A percentile compares a stretch with the other conserved stretches of the same genome.
Evolutionary conservation across 2,329 filamentous ascomycete species (phyloP).

Genomic region (Teratosphaeria nubilosa): DNA sequence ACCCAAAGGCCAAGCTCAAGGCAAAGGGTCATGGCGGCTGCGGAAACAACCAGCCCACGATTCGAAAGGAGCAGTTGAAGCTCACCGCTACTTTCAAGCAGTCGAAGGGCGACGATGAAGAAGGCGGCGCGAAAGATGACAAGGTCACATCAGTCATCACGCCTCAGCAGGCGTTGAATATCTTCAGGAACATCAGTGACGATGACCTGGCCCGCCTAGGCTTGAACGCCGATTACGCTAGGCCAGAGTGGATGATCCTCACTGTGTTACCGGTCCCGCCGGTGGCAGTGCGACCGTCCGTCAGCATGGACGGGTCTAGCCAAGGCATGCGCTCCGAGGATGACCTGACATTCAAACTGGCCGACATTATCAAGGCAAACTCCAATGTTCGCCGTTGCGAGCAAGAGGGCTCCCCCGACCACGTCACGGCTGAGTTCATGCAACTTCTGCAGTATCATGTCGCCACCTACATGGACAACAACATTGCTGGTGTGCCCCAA

Average conservation of each 20-base stretch:
- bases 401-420: conserved; percentile 80
- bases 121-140: conserved; percentile 53
- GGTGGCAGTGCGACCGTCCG: conserved; percentile 89
- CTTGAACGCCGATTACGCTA: conserved; percentile 85
- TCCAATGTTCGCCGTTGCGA: conserved; percentile 87
- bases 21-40: conserved; percentile 68
- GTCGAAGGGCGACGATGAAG: conserved; percentile 60
- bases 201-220: conserved; percentile 79
- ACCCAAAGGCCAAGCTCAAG: conserved; percentile 45
- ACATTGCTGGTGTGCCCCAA: conserved; percentile 90
- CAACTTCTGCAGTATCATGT: conserved; percentile 92
- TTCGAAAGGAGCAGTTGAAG: conserved; percentile 77
- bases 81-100: conserved; percentile 67
- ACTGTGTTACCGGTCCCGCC: conserved; percentile 92
- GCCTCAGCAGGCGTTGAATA: conserved; percentile 71
- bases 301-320: conserved; percentile 89
- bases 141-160: conserved; percentile 75
- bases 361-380: conserved; percentile 96
- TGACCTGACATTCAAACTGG: conserved; percentile 97
- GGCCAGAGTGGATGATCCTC: conserved; percentile 96
- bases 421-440: conserved; percentile 86
- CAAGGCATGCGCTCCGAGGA: conserved; percentile 92
- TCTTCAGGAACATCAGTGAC: conserved; percentile 76
- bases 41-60: conserved; percentile 79
- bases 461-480: conserved; percentile 99